Evolutionary conservation across 2,329 filamentous ascomycete species (phyloP), one percentile per base, ranked within the genome.

Genomic region (Ceratocystis destructans): DNA sequence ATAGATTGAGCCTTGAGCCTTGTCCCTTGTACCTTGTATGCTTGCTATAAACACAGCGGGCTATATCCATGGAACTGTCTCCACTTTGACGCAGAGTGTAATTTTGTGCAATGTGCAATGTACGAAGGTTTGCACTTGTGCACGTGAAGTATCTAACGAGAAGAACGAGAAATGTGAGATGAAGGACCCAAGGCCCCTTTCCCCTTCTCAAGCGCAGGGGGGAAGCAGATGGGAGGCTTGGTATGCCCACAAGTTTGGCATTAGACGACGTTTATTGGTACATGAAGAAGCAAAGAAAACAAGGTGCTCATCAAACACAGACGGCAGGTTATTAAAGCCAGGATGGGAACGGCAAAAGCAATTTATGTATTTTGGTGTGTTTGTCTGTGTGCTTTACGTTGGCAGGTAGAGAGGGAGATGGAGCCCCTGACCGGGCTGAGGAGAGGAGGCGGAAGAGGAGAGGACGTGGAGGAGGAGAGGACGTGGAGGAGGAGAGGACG

Each of bases 211-310:
- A 41, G 8, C 37, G 8, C 37, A 41, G 37, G 37, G 37, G 37
- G 8, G 12, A 12, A 41, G 37, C 20, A 64, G 62, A 31, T 46
- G 46, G 46, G 37, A 12, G 37, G 45, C 45, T 37, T 37, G 45
- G 45, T 6, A 48, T 41, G 45, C 62, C 44, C 44, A 37, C 44
- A 41, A 22, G 53, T 59, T 33, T 59, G n/a, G 53, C 53, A 33
- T 59, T 59, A 59, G 53, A 17, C 53, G 53, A 59, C 53, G 53
- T 59, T 59, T 31, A 59, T 59, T 59, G 53, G 53, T 37, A 31
- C 53, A 37, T 33, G 22, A 50, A 20, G 46, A 22, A 50, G 8
- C 8, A 20, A 31, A 31, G 53, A 28, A 33, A 59, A 59, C 53
- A 59, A 37, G 25, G 10, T 33, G 28, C 53, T 59, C 53, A 59